A percentile compares a stretch with the other conserved stretches of the same genome.
phyloP scores from a whole-genome alignment of 2,329 filamentous ascomycete genomes.

The Trichoderma hamatum region DNA sequence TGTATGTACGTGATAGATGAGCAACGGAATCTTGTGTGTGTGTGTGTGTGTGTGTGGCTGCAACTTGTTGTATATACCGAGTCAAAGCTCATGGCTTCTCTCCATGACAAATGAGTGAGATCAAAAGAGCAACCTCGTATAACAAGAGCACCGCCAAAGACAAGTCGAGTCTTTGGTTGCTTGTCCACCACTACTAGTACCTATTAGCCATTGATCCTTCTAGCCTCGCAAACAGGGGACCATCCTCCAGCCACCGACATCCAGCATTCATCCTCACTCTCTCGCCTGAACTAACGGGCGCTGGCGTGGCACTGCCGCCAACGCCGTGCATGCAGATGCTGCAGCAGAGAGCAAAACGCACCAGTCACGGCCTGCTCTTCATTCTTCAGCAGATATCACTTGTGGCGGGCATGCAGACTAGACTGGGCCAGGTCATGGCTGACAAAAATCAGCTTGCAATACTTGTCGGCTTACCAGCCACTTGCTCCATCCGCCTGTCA shows the following conservation, averaged over 20 bases:
- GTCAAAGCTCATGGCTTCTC: background rate
- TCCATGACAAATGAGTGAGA: no score
- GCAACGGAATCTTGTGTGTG: background rate
- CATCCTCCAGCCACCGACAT: slow-evolving; percentile 16
- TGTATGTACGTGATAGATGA: background rate
- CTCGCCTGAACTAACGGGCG: slow-evolving; percentile 22
- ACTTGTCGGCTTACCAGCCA: slow-evolving; percentile 18
- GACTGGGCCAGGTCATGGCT: background rate
- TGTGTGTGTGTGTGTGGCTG: background rate
- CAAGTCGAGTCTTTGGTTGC: background rate
- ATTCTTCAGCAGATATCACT: slow-evolving; percentile 5
- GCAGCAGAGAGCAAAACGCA: background rate
- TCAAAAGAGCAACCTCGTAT: no score
- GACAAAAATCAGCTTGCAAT: slow-evolving; percentile 22
- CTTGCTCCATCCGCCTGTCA: slow-evolving; percentile 18
- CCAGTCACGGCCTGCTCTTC: background rate
- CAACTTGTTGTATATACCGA: background rate
- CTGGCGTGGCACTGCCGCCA: slow-evolving; percentile 21
- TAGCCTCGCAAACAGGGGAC: background rate
- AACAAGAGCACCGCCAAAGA: background rate
- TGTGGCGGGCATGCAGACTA: slow-evolving; percentile 6
- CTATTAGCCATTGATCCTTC: background rate
- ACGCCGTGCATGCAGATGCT: slow-evolving; percentile 20
- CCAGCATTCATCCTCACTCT: no score
- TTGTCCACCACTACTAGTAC: background rate